Percentiles rank a stretch among this genome's conserved stretches.
Evolutionary conservation across 495 filamentous ascomycete genomes (phyloP).

Genomic region (Xylaria castorea): DNA sequence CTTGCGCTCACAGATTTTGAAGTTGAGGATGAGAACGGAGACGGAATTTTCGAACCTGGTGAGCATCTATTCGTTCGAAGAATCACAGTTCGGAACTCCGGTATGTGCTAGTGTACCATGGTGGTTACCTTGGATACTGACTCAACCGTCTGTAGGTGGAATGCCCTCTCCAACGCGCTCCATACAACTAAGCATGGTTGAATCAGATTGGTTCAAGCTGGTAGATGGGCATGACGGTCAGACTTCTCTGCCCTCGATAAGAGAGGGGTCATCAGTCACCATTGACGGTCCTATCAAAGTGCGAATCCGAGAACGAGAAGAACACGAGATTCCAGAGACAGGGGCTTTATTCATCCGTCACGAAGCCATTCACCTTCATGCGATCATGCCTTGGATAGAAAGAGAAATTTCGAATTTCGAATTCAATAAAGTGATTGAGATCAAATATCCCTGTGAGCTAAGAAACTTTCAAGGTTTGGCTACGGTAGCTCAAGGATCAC

Average conservation of each 20-base stretch:
- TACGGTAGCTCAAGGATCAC: constrained; percentile 19
- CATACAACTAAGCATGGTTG: constrained; percentile 22
- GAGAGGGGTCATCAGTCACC: constrained; percentile 27
- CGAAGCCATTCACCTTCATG: constrained; percentile 26
- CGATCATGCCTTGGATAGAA: constrained; percentile 26
- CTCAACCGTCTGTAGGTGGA: constrained; percentile 20
- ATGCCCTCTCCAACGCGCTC: constrained; percentile 33
- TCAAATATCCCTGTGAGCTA: constrained; percentile 28
- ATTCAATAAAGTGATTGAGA: constrained; percentile 12
- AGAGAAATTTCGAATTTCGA: constrained; percentile 29
- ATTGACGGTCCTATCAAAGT: constrained; percentile 28
- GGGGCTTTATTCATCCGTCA: constrained; percentile 11
- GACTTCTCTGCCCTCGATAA: constrained; percentile 20
- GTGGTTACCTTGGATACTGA: constrained; percentile 2
- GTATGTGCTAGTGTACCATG: constrained; percentile 30
- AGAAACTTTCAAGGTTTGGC: constrained; percentile 10
- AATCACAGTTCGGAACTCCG: constrained; percentile 48
- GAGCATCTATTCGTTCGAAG: constrained; percentile 51
- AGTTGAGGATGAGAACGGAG: constrained; percentile 52
- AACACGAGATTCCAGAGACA: constrained; percentile 16
- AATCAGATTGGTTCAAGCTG: constrained; percentile 20
- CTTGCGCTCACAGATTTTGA: constrained; percentile 49
- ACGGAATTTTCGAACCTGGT: constrained; percentile 55
- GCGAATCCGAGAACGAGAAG: constrained; percentile 26
- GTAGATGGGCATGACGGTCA: constrained; percentile 26